Evolutionary conservation across 495 filamentous ascomycete genomes (phyloP).

Genomic region (Penicillium samsonianum): DNA sequence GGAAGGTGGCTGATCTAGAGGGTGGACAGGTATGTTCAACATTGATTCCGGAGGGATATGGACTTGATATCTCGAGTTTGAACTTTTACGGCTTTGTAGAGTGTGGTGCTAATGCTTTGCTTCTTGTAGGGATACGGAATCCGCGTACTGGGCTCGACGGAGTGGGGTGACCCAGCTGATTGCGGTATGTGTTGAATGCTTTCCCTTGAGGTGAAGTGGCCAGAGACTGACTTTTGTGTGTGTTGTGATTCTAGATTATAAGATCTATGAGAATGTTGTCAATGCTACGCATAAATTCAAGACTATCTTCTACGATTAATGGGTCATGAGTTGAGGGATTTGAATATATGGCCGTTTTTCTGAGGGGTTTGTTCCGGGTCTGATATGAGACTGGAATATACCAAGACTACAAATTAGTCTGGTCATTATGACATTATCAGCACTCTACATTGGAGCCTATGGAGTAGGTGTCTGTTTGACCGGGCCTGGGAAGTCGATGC

Average conservation of each 20-base stretch:
- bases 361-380: neutral
- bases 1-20: slow-evolving; percentile 72
- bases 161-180: slow-evolving; percentile 65
- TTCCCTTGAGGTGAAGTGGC: neutral
- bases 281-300: slow-evolving; percentile 86
- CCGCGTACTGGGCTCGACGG: slow-evolving; percentile 70
- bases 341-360: neutral
- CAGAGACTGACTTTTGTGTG: neutral
- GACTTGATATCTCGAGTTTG: neutral
- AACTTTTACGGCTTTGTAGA: neutral
- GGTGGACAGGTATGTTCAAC: slow-evolving; percentile 38
- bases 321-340: neutral
- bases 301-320: slow-evolving; percentile 68
- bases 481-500: slow-evolving; percentile 2
- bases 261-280: slow-evolving; percentile 76
- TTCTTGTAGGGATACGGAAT: slow-evolving; percentile 62
- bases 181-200: slow-evolving; percentile 32
- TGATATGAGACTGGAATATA: neutral
- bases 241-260: slow-evolving; percentile 61
- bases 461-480: neutral
- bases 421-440: neutral
- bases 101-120: slow-evolving; percentile 1
- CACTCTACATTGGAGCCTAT: neutral
- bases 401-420: neutral
- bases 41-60: neutral